Evolutionary conservation across 2,329 filamentous ascomycete genomes (phyloP).

Genomic region (Sporothrix inflata): DNA sequence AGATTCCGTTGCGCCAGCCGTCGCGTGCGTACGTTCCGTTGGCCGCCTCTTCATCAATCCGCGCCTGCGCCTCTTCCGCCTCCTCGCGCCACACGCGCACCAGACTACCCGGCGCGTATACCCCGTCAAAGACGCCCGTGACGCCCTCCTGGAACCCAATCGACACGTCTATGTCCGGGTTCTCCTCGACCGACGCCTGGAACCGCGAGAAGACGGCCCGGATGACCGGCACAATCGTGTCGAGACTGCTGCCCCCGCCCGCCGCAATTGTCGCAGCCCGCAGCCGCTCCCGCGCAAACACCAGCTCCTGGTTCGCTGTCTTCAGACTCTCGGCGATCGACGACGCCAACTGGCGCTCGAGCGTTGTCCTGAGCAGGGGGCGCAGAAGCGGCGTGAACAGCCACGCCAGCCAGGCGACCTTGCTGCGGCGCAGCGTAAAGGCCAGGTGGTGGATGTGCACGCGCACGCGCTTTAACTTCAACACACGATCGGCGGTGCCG

Average conservation of each 20-base stretch:
- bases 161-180: slow-evolving; percentile 75
- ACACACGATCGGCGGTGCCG: slow-evolving; percentile 76
- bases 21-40: slow-evolving; percentile 62
- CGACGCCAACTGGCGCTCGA: slow-evolving; percentile 77
- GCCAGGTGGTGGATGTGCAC: slow-evolving; percentile 83
- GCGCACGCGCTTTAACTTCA: slow-evolving; percentile 73
- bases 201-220: slow-evolving; percentile 38
- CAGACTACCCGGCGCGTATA: slow-evolving; percentile 87
- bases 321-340: slow-evolving; percentile 72
- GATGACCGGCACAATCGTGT: neutral
- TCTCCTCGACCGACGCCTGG: slow-evolving; percentile 46
- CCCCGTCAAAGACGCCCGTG: slow-evolving; percentile 71
- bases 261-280: slow-evolving; percentile 78
- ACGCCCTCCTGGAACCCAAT: slow-evolving; percentile 62
- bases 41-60: slow-evolving; percentile 56
- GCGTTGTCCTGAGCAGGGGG: slow-evolving; percentile 76
- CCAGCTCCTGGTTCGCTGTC: slow-evolving; percentile 77
- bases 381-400: slow-evolving; percentile 61
- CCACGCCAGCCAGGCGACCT: neutral
- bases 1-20: slow-evolving; percentile 87
- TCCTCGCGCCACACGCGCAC: slow-evolving; percentile 90
- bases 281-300: slow-evolving; percentile 84
- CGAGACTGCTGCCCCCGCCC: slow-evolving; percentile 60
- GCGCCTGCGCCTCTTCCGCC: slow-evolving; percentile 68
- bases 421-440: slow-evolving; percentile 63